These are phyloP conservation scores for Citrullus colocynthis DNA, from an alignment of 306 rosid genomes.

Conservation along the genomic window DNA sequence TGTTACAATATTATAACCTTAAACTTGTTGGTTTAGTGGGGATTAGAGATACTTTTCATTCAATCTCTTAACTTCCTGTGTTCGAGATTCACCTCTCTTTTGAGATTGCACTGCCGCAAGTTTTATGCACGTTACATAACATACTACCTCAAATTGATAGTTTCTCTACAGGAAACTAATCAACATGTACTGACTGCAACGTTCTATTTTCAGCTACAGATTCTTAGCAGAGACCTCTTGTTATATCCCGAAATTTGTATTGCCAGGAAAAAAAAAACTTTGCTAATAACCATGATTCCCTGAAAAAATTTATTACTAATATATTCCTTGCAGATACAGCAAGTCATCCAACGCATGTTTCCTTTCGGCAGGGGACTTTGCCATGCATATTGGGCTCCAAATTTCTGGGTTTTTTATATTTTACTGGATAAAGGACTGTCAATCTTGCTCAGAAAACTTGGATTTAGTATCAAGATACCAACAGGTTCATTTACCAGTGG, in stretches of 20 bases:
- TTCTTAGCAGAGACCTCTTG: background rate
- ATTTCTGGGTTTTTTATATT: conserved; percentile 89
- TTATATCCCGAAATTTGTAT: background rate
- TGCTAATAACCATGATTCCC: background rate
- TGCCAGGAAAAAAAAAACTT: background rate
- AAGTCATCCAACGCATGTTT: conserved; percentile 62
- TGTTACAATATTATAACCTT: background rate
- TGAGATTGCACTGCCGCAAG: background rate
- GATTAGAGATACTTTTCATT: background rate
- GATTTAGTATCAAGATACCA: conserved; percentile 43
- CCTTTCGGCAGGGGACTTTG: conserved; percentile 98
- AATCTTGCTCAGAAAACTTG: conserved; percentile 53
- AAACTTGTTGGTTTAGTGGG: background rate
- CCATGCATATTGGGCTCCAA: conserved; percentile 98
- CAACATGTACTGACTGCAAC: background rate
- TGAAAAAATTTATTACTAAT: background rate
- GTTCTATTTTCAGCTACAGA: background rate
- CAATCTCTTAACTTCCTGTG: background rate
- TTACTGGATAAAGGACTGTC: conserved; percentile 69
- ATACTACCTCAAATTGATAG: background rate
- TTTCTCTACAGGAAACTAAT: background rate
- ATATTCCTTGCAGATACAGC: conserved; percentile 48
- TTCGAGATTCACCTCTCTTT: background rate
- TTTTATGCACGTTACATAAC: background rate
- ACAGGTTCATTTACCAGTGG: conserved; percentile 81